These are phyloP conservation scores for Achlya hypogyna DNA, from an alignment of 352 stramenopile species.

Conservation along the genomic window DNA sequence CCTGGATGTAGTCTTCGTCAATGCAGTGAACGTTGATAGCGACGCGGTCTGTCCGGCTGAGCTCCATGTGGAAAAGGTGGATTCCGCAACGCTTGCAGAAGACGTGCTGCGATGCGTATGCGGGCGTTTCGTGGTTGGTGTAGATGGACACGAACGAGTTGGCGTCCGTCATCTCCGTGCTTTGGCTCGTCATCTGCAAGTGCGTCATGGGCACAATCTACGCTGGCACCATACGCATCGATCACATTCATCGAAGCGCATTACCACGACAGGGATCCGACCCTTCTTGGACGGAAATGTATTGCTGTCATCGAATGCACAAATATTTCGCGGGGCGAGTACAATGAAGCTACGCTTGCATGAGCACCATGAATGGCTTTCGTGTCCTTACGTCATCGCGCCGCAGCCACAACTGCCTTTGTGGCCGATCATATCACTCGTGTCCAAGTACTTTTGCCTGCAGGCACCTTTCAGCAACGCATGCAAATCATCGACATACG, in stretches of 20 bases:
- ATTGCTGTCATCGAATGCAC: constrained; percentile 78
- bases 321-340: constrained; percentile 59
- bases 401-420: constrained; percentile 61
- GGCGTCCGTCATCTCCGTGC: constrained; percentile 64
- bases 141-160: constrained; percentile 31
- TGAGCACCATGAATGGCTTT: not conserved
- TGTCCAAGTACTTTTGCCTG: constrained; percentile 69
- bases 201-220: constrained; percentile 17
- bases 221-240: not conserved
- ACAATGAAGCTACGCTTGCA: constrained; percentile 47
- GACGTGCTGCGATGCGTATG: constrained; percentile 58
- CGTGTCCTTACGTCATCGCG: constrained; percentile 33
- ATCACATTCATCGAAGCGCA: not conserved
- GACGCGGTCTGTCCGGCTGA: constrained; percentile 51
- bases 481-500: constrained; percentile 8
- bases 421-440: constrained; percentile 65
- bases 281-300: constrained; percentile 75
- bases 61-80: constrained; percentile 81
- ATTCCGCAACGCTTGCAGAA: constrained; percentile 76
- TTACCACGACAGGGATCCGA: constrained; percentile 66
- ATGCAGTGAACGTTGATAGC: constrained; percentile 77
- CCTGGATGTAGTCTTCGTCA: constrained; percentile 72
- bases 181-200: constrained; percentile 53
- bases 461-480: not conserved
- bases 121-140: constrained; percentile 62